Base-by-base conservation (phyloP, 73 alveolate genomes). In the Durusdinium trenchii region DNA sequence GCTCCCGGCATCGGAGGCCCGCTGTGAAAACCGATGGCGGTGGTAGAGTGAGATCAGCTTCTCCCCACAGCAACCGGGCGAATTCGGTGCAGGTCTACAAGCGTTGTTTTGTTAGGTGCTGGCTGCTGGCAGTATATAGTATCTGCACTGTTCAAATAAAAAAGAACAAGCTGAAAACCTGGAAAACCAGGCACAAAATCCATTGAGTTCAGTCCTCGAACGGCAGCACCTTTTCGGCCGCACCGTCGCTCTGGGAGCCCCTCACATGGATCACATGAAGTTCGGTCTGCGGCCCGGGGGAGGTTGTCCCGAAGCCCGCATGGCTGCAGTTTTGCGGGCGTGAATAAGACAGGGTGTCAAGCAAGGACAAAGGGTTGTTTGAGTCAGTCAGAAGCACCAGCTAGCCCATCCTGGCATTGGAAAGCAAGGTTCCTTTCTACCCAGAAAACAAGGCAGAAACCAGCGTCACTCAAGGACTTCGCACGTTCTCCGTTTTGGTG, bases 221-320 rank as follows among this genome's bases (percentile, higher is more conserved):
- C n/a, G n/a, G n/a, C n/a, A n/a, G n/a, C n/a, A n/a, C n/a, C n/a
- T 35, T 40, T 26, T 62, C 76, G 43, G 43, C 36, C 38, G 16
- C 84, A 23, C 30, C 40, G 9, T 73, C 52, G 28, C 7, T 76
- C 69, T 47, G 48, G 48, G 90, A n/a, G 69, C 5, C 69, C 5
- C 14, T 9, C 40, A 40, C 93, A 83, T 83, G 43, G 93, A 51
- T 50, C 73, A 83, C 50, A 48, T 46, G 91, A 43, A 81, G 69
- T 83, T 83, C 93, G 42, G 93, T 83, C 51, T 73, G 35, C 75
- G 42, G 87, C 87, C 42, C 51, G 73, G 93, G 93, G 50, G 93
- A 51, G 93, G 93, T 83, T 83, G 64, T 50, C 93, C 93, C 93
- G 50, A 42, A 83, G 93, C 93, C 93, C 40, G 84, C 84, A 50